Base-by-base conservation (phyloP, 2,329 filamentous ascomycete species). In the Xylariaceae sp. region DNA sequence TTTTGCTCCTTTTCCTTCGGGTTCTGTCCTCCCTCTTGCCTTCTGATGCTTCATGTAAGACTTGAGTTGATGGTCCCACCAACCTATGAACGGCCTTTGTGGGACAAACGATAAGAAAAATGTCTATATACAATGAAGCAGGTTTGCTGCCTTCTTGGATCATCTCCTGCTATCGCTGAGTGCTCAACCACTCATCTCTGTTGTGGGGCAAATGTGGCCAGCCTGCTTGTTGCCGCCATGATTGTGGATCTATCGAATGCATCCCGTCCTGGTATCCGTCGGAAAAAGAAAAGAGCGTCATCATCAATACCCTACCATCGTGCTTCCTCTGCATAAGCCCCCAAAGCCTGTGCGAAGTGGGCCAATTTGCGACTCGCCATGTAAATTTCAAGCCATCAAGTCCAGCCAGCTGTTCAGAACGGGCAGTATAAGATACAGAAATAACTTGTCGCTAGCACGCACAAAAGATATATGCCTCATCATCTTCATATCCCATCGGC, bases 401-500 rank as follows among this genome's bases (percentile, higher is more conserved):
- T 56, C 56, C 26, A 61, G 58, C 58, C 52, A 56, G 54, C 54
- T 51, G 51, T 54, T 46, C 46, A 61, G 60, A 61, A 61, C 50
- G 57, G 61, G 60, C 19, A 19, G 19, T 19, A 58, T 57, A 54
- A 55, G 45, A 54, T 49, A 52, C 60, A 60, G 53, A 60, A 58
- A 64, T 57, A 56, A 19, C 58, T 60, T 55, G 41, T 47, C 54
- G 55, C 55, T 54, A 59, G 54, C 57, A 60, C 51, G 57, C 51
- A 58, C 50, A 61, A 53, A 58, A 62, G 51, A 51, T 42, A 59
- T 55, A 50, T 48, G 19, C 50, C 40, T 49, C 37, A 54, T 51
- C 6, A 31, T 42, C 44, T 48, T 64, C 65, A 72, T 68, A 72
- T 71, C 58, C 67, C 68, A 50, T 74, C 71, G 53, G 73, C 68